These are phyloP conservation scores for Emergomyces orientalis DNA, from an alignment of 2,329 filamentous ascomycete genomes.

Conservation along the genomic window DNA sequence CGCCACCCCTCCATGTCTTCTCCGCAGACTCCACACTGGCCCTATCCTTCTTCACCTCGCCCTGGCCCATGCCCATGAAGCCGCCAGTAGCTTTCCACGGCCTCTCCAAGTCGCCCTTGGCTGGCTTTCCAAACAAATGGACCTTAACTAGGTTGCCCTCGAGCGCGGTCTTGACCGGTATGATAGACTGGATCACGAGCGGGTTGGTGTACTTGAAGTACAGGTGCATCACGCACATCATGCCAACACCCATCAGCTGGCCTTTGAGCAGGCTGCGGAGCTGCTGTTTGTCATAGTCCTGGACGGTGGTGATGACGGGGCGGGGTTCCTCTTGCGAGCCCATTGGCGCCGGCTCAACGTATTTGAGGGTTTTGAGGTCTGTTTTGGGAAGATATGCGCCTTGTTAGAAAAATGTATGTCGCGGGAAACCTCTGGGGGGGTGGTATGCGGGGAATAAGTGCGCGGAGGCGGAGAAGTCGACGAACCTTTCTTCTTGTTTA, in stretches of 20 bases:
- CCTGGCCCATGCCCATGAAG: constrained; percentile 64
- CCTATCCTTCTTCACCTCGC: constrained; percentile 80
- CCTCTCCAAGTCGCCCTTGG: constrained; percentile 81
- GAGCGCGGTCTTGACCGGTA: constrained; percentile 89
- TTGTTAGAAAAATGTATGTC: not conserved
- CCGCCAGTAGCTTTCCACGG: constrained; percentile 85
- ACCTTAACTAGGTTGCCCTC: constrained; percentile 97
- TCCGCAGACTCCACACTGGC: constrained; percentile 53
- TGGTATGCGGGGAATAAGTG: too few species aligned
- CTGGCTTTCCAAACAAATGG: constrained; percentile 77
- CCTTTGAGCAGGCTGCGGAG: constrained; percentile 76
- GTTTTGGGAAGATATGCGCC: constrained; percentile 6
- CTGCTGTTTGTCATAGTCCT: constrained; percentile 86
- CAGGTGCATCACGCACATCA: constrained; percentile 98
- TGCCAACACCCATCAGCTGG: constrained; percentile 90
- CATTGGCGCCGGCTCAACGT: constrained; percentile 91
- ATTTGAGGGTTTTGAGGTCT: constrained; percentile 98
- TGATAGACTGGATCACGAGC: constrained; percentile 95
- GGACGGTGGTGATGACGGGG: constrained; percentile 89
- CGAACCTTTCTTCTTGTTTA: constrained; percentile 96
- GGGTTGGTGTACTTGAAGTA: constrained; percentile 99
- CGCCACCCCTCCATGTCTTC: constrained; percentile 42
- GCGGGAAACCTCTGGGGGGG: not conserved
- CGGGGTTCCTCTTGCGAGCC: constrained; percentile 91
- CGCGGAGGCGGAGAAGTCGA: too few species aligned